These are phyloP conservation scores for Ogataea polymorpha DNA, from an alignment of 805 yeast genomes.

Conservation along the genomic window DNA sequence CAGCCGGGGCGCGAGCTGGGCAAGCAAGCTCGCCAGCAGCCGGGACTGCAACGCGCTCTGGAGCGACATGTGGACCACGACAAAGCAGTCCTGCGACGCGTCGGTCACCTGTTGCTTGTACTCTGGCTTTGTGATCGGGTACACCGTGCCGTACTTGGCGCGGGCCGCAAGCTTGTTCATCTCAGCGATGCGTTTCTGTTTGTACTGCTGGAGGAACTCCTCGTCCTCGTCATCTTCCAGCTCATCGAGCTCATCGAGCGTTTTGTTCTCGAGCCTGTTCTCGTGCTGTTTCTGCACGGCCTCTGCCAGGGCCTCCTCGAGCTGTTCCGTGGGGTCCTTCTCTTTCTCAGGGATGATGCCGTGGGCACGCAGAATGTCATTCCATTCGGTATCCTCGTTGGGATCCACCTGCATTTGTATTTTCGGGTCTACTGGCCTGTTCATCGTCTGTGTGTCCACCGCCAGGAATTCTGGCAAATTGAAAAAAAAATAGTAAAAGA, in stretches of 20 bases:
- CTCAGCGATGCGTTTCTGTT: constrained; percentile 74
- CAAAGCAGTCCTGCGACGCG: constrained; percentile 64
- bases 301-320: constrained; percentile 85
- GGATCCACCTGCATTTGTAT: constrained; percentile 89
- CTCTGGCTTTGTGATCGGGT: constrained; percentile 81
- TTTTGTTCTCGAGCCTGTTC: constrained; percentile 73
- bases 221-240: constrained; percentile 93
- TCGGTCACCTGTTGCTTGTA: constrained; percentile 82
- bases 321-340: constrained; percentile 79
- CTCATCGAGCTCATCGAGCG: constrained; percentile 78
- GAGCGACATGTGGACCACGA: constrained; percentile 73
- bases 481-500: constrained; percentile 6
- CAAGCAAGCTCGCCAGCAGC: constrained; percentile 57
- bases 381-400: constrained; percentile 98
- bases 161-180: constrained; percentile 54
- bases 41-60: constrained; percentile 72
- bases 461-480: constrained; percentile 6
- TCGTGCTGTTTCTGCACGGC: constrained; percentile 79
- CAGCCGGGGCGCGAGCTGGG: constrained; percentile 59
- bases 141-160: constrained; percentile 69
- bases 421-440: constrained; percentile 44
- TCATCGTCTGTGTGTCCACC: constrained; percentile 8
- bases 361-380: constrained; percentile 84
- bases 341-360: constrained; percentile 93
- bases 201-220: constrained; percentile 77